Evolutionary conservation across 345 rosid genomes (phyloP).

Genomic region (Dipteronia sinensis): DNA sequence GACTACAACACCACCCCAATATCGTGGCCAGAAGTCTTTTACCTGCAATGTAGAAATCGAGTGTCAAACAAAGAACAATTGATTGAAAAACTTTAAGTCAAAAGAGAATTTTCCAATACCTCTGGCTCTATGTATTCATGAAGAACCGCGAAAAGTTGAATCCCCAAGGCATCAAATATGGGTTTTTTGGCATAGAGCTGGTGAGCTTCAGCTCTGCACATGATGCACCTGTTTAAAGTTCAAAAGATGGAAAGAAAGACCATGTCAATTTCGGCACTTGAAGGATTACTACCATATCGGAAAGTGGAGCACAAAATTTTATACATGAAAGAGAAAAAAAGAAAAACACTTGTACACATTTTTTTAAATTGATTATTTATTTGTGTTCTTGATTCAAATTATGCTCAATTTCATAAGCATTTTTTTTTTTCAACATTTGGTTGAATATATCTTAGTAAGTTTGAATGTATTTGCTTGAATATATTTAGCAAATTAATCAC

Average conservation of each 20-base stretch:
- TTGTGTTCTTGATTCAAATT: background rate
- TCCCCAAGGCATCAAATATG: conserved; percentile 61
- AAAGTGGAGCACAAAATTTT: background rate
- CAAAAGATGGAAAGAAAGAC: conserved; percentile 10
- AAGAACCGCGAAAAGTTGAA: conserved; percentile 59
- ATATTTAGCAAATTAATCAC: conserved; percentile 2
- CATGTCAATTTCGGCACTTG: background rate
- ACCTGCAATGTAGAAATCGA: conserved; percentile 34
- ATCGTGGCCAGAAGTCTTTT: conserved; percentile 70
- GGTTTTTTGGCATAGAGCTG: conserved; percentile 62
- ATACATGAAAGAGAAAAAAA: background rate
- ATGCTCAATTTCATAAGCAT: background rate
- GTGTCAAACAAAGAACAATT: conserved; percentile 18
- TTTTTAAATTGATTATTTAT: background rate
- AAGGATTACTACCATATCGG: background rate
- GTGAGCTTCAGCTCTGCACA: conserved; percentile 82
- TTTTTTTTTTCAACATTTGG: too few species aligned
- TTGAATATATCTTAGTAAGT: background rate
- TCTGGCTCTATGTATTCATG: conserved; percentile 68
- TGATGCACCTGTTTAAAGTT: conserved; percentile 57
- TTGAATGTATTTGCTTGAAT: background rate
- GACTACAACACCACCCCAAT: conserved; percentile 64
- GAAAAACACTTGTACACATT: background rate
- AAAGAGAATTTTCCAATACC: conserved; percentile 34
- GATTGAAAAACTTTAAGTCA: conserved; percentile 8